Evolutionary conservation across 2,329 filamentous ascomycete genomes (phyloP).

Genomic region (Calonectria pseudoreteaudii): DNA sequence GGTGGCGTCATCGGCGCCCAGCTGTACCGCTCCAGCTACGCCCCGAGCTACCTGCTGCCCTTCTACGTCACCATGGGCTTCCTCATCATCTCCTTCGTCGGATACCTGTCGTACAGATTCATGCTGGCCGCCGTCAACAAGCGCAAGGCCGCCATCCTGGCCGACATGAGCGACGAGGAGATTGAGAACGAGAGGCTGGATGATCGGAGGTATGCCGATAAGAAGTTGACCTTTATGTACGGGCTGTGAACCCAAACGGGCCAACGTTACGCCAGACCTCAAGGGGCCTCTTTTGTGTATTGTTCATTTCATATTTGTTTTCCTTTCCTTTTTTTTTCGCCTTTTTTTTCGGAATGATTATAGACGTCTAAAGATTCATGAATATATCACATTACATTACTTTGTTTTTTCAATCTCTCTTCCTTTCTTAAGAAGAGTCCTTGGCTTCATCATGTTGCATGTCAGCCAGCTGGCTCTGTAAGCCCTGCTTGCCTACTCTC

Average conservation of each 20-base stretch:
- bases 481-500: slow-evolving; percentile 74
- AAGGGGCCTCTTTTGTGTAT: neutral
- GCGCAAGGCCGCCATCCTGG: slow-evolving; percentile 31
- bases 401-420: no score
- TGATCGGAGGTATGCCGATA: slow-evolving; percentile 41
- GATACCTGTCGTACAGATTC: slow-evolving; percentile 39
- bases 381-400: slow-evolving; percentile 21
- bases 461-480: slow-evolving; percentile 69
- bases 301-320: neutral
- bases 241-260: slow-evolving; percentile 33
- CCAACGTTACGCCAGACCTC: neutral
- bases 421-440: slow-evolving; percentile 28
- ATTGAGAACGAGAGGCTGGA: slow-evolving; percentile 42
- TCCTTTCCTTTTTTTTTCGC: neutral
- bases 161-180: slow-evolving; percentile 36
- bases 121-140: slow-evolving; percentile 36
- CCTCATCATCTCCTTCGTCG: slow-evolving; percentile 34
- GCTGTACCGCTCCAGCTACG: slow-evolving; percentile 38
- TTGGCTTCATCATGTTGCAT: slow-evolving; percentile 40
- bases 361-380: slow-evolving; percentile 17
- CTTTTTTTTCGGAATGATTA: neutral
- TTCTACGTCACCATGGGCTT: slow-evolving; percentile 42
- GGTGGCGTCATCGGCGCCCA: slow-evolving; percentile 43
- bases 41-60: slow-evolving; percentile 39
- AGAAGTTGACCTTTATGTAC: slow-evolving; percentile 44